A percentile compares a stretch with the other conserved stretches of the same genome.
phyloP scores from a whole-genome alignment of 345 rosid species.

The Bruguiera parviflora region DNA sequence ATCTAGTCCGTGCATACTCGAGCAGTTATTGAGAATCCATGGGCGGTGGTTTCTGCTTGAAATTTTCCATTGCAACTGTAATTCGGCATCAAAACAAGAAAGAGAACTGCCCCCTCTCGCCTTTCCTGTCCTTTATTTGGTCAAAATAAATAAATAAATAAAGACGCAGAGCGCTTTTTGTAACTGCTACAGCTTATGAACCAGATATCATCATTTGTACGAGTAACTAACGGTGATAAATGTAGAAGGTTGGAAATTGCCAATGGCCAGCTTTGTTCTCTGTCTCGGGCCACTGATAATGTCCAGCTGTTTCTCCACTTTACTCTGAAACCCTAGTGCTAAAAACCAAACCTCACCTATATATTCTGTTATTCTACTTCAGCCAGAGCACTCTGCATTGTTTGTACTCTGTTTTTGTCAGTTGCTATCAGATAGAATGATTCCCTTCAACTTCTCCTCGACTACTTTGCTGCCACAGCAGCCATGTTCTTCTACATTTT shows the following conservation, averaged over 20 bases:
- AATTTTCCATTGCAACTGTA: no score
- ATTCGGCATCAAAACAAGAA: no score
- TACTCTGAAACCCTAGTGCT: neutral
- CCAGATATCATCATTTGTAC: neutral
- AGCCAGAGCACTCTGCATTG: neutral
- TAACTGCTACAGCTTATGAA: neutral
- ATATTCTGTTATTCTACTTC: conserved; percentile 3
- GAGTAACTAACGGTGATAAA: neutral
- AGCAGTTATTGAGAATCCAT: no score
- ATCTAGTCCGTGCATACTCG: no score
- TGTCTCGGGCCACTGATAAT: conserved; percentile 20
- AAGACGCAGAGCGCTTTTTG: conserved; percentile 9
- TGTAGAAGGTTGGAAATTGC: neutral
- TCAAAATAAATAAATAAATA: no score
- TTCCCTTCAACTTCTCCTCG: conserved; percentile 23
- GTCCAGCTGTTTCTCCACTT: conserved; percentile 17
- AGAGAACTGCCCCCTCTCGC: no score
- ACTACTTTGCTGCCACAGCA: conserved; percentile 7
- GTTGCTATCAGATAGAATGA: conserved; percentile 10
- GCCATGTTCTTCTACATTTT: neutral
- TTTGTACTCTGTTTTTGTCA: conserved; percentile 1
- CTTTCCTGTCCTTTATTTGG: no score
- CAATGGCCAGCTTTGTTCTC: neutral
- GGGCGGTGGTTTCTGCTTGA: no score
- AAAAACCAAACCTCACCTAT: neutral